phyloP scores from a whole-genome alignment of 2,329 filamentous ascomycete species.

The Curvularia eragrostidis region DNA sequence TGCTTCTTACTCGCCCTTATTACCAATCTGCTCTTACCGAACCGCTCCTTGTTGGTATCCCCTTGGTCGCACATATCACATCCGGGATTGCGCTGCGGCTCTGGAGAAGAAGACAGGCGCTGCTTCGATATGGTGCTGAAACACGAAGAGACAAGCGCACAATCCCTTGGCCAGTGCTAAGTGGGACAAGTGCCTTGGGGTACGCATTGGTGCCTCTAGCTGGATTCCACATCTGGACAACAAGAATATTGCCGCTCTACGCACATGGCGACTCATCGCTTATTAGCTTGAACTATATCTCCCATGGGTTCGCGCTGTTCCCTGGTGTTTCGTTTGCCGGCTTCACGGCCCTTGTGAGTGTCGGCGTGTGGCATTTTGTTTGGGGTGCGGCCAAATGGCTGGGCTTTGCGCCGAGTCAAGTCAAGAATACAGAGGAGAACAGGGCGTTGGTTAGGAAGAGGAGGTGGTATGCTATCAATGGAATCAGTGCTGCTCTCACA shows the following conservation, averaged over 20 bases:
- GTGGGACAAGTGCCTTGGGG: conserved; percentile 73
- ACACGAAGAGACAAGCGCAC: conserved; percentile 59
- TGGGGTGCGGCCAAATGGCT: conserved; percentile 89
- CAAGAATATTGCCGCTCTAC: conserved; percentile 75
- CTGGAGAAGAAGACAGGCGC: conserved; percentile 73
- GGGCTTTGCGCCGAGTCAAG: conserved; percentile 64
- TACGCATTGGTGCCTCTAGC: conserved; percentile 73
- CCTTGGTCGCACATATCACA: conserved; percentile 75
- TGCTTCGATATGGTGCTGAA: conserved; percentile 76
- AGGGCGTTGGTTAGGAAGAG: conserved; percentile 64
- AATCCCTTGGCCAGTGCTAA: conserved; percentile 73
- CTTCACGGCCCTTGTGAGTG: conserved; percentile 71
- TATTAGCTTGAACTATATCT: conserved; percentile 81
- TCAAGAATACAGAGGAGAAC: conserved; percentile 57
- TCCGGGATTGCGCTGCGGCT: conserved; percentile 80
- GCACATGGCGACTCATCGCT: conserved; percentile 87
- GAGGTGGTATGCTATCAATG: conserved; percentile 76
- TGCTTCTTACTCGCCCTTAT: conserved; percentile 88
- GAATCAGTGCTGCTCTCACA: conserved; percentile 62
- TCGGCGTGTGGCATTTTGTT: conserved; percentile 77
- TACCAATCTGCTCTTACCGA: conserved; percentile 83
- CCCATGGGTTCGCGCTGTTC: conserved; percentile 81
- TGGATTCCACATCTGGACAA: conserved; percentile 74
- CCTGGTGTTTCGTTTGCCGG: conserved; percentile 70
- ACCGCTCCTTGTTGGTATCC: conserved; percentile 77